Conservation (phyloP, 164 flowering plant species). For the Umbilicus rupestris region DNA sequence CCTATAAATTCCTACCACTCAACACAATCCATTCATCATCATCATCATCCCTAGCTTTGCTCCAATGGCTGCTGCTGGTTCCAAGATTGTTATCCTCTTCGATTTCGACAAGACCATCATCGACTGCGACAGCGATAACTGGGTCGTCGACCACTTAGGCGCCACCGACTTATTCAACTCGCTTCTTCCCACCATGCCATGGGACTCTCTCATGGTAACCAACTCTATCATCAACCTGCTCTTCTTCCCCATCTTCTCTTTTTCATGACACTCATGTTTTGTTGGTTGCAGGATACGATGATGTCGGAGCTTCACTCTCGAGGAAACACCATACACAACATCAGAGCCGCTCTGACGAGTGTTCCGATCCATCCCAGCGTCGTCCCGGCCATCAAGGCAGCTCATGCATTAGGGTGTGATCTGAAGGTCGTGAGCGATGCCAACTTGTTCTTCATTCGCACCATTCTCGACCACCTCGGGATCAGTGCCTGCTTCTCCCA, state of each 20-base stretch:
- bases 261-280: no score
- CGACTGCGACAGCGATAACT: slow-evolving; percentile 1
- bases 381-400: slow-evolving; percentile 3
- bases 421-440: slow-evolving; percentile 82
- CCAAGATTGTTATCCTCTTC: background rate
- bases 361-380: background rate
- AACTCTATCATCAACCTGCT: no score
- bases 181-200: background rate
- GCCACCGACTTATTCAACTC: background rate
- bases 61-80: background rate
- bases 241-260: no score
- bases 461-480: slow-evolving; percentile 58
- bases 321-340: background rate
- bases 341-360: background rate
- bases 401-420: slow-evolving; percentile 29
- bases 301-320: background rate
- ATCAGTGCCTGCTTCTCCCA: slow-evolving; percentile 50
- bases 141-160: background rate
- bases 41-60: no score
- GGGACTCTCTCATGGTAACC: background rate
- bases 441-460: slow-evolving; percentile 68
- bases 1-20: no score
- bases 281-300: background rate
- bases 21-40: no score
- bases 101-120: background rate